Base-by-base conservation (phyloP, 2,329 filamentous ascomycete species). In the Cytospora piceicola region DNA sequence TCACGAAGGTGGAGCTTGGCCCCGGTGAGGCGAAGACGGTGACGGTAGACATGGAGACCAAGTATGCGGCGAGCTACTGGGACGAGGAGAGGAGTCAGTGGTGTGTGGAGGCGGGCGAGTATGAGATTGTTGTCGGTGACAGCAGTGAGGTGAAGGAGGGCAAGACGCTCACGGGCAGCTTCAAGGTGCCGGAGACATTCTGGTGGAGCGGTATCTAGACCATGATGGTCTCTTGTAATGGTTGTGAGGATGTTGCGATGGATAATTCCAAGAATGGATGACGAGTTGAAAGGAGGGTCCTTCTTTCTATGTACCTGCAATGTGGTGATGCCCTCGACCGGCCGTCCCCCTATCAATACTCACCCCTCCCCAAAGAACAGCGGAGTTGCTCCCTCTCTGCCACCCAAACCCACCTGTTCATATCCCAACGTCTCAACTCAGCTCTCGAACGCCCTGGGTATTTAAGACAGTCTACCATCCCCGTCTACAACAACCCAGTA, bases 21-120 rank as follows among this genome's bases (percentile, higher is more conserved):
- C 80, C 86, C 0, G 89, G 88, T 0, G 82, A 89, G 77, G 82
- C 78, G 54, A 83, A 85, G 77, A 78, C 70, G 8, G 85, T 88
- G 2, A 78, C 81, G n/a, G 79, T 93, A 9, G 77, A 79, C 4
- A 76, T 88, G 58, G 73, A 84, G 67, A 84, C 84, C 72, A 91
- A 90, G 77, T 88, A 90, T 63, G 87, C 86, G 0, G 84, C 86
- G 0, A 85, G 86, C 62, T 93, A 88, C 77, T 93, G 88, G 81
- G 88, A 92, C 70, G 90, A 93, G 77, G 82, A 85, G 68, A 79
- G 85, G 15, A 80, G 84, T 63, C 80, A 86, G 71, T 93, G 89
- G 89, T 83, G 85, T 24, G 84, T 83, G 1, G 89, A 91, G 77
- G 82, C 82, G 73, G 90, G 89, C 34, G 79, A 79, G 57, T 92